Base-by-base conservation (phyloP, 306 rosid species). In the Macrotyloma uniflorum region DNA sequence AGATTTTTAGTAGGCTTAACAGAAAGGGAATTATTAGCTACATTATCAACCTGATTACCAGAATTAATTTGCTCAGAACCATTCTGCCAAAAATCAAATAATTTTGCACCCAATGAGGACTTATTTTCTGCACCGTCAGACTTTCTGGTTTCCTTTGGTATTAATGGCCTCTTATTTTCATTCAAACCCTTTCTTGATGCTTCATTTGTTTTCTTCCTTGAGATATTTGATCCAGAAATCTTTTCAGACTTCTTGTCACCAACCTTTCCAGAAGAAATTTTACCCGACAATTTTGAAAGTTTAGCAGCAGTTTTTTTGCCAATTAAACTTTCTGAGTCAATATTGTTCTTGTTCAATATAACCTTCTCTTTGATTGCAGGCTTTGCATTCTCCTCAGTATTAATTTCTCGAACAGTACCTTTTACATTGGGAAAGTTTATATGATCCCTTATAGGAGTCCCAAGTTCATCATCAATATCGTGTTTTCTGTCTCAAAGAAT, bases 401-500 rank as follows among this genome's bases (percentile, higher is more conserved):
- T 83, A 79, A 36, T 80, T 80, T 80, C 82, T 33, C 16, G 79
- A 74, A 79, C 36, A 36, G 62, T 35, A 73, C 71, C 74, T 80
- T 77, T 87, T 80, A 32, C 63, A 36, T 57, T 42, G 55, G 99
- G 97, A 57, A 91, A 95, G 63, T 65, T 90, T 55, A 95, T 65
- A 67, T 95, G 99, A 82, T 93, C 84, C 84, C 99, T 89, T 6
- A 46, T 5, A 35, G 99, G 99, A 74, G 99, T 95, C 49, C 84
- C 89, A 75, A 91, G 46, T 32, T 83, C 84, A 35, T 84, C 81
- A 81, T 89, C 93, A 0, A 95, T 87, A 68, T 91, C 93, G 68
- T 95, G 99, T 67, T 93, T 75, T 79, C 98, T 94, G 83, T 65
- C 74, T 54, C 84, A 80, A 79, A 30, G 19, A 74, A 76, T 19